These are phyloP conservation scores for Arachis monticola DNA, from an alignment of 331 rosid species.

Conservation along the genomic window DNA sequence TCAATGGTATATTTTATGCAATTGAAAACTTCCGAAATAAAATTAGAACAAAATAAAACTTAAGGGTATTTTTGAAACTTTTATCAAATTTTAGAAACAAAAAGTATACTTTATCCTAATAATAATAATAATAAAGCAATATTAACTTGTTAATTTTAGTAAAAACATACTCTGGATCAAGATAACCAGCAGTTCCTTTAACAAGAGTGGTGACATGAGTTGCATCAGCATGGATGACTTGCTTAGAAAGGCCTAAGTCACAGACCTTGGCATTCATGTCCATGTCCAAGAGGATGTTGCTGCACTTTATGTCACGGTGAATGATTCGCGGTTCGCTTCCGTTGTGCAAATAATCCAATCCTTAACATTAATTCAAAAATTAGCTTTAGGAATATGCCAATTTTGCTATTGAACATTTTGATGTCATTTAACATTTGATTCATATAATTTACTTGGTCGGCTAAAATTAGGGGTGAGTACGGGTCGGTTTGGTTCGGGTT, in stretches of 20 bases:
- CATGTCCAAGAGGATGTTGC: conserved; percentile 83
- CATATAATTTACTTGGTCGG: too few relatives aligned
- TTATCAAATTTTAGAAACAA: too few relatives aligned
- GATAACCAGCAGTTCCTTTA: conserved; percentile 95
- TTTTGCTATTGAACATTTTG: too few relatives aligned
- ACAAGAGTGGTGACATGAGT: conserved; percentile 94
- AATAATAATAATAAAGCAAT: not conserved
- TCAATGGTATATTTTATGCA: too few relatives aligned
- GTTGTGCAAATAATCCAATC: conserved; percentile 91
- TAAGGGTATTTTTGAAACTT: too few relatives aligned
- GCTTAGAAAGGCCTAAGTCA: conserved; percentile 97
- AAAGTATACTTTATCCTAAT: too few relatives aligned
- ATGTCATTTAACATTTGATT: too few relatives aligned
- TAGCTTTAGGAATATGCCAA: not conserved
- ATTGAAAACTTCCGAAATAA: too few relatives aligned
- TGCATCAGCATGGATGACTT: conserved; percentile 73
- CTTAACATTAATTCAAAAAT: conserved; percentile 42
- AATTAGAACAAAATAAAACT: too few relatives aligned
- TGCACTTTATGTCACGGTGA: conserved; percentile 93
- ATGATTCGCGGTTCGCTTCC: conserved; percentile 92
- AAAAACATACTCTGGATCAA: conserved; percentile 88
- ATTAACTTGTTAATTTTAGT: not conserved
- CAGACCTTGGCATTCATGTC: conserved; percentile 93
- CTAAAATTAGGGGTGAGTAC: too few relatives aligned
- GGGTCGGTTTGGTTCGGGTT: too few relatives aligned